Evolutionary conservation across 768 basidiomycete genomes (phyloP).

Genomic region (Clathrus columnatus): DNA sequence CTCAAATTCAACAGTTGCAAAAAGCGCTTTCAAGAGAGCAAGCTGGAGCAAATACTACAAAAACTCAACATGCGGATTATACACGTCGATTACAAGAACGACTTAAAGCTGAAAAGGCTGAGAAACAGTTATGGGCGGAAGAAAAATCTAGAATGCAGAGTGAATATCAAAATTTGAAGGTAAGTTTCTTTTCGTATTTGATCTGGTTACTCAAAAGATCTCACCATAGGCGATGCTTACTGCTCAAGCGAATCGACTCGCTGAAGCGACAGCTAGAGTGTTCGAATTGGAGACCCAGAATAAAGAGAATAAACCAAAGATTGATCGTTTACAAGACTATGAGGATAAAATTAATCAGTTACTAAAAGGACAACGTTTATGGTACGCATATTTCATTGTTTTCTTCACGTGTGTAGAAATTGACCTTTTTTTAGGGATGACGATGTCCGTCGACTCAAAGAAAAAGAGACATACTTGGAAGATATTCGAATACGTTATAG

Average conservation of each 20-base stretch:
- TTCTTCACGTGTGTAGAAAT: too few relatives aligned
- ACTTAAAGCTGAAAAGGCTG: slow-evolving; percentile 63
- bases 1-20: slow-evolving; percentile 57
- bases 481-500: slow-evolving; percentile 47
- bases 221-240: slow-evolving; percentile 49
- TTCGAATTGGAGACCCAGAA: slow-evolving; percentile 66
- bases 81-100: slow-evolving; percentile 74
- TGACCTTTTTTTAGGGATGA: slow-evolving; percentile 58
- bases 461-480: slow-evolving; percentile 50
- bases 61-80: slow-evolving; percentile 78
- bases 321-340: slow-evolving; percentile 74
- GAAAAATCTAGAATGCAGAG: slow-evolving; percentile 63
- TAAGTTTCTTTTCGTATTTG: slow-evolving; percentile 20
- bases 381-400: slow-evolving; percentile 33
- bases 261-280: slow-evolving; percentile 59
- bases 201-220: not conserved
- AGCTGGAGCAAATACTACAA: slow-evolving; percentile 59
- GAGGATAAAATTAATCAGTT: slow-evolving; percentile 83
- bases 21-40: slow-evolving; percentile 66
- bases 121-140: slow-evolving; percentile 66
- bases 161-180: slow-evolving; percentile 63
- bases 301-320: slow-evolving; percentile 74
- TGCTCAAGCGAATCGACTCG: slow-evolving; percentile 60
- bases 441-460: slow-evolving; percentile 64
- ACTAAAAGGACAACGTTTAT: slow-evolving; percentile 64